A percentile compares a stretch with the other conserved stretches of the same genome.
Conservation (phyloP, 2,329 filamentous ascomycete genomes). For the Metarhizium brunneum region DNA sequence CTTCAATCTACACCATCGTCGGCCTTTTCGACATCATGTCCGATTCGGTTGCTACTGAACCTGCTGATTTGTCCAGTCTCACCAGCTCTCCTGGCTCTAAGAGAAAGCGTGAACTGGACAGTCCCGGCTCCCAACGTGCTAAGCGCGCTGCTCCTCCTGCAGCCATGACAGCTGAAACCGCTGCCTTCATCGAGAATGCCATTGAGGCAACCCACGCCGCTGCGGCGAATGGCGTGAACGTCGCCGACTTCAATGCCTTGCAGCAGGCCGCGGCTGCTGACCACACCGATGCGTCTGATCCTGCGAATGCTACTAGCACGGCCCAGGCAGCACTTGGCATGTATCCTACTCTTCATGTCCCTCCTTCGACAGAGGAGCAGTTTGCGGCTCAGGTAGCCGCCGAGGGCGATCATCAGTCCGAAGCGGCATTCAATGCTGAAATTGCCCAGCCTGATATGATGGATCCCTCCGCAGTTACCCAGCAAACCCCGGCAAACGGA, state of each 20-base stretch:
- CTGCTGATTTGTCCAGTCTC: slow-evolving; percentile 35
- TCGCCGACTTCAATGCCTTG: slow-evolving; percentile 47
- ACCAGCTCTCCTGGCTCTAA: slow-evolving; percentile 39
- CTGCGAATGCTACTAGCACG: slow-evolving; percentile 47
- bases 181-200: slow-evolving; percentile 45
- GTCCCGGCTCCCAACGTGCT: slow-evolving; percentile 37
- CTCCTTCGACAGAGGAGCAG: slow-evolving; percentile 48
- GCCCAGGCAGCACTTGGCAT: slow-evolving; percentile 51
- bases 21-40: slow-evolving; percentile 27
- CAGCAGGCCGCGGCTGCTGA: slow-evolving; percentile 41
- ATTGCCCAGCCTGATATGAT: slow-evolving; percentile 22
- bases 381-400: slow-evolving; percentile 42
- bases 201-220: slow-evolving; percentile 34
- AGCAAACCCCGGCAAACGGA: slow-evolving; percentile 30
- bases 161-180: slow-evolving; percentile 35
- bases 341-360: slow-evolving; percentile 51
- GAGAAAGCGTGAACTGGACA: slow-evolving; percentile 44
- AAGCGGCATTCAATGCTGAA: slow-evolving; percentile 23
- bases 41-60: slow-evolving; percentile 35
- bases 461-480: slow-evolving; percentile 8
- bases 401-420: slow-evolving; percentile 23
- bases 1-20: not conserved
- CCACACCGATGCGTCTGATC: slow-evolving; percentile 38
- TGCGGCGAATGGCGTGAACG: slow-evolving; percentile 32
- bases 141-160: slow-evolving; percentile 40